phyloP scores from a whole-genome alignment of 2,329 filamentous ascomycete genomes.

The Paraphoma sp. region DNA sequence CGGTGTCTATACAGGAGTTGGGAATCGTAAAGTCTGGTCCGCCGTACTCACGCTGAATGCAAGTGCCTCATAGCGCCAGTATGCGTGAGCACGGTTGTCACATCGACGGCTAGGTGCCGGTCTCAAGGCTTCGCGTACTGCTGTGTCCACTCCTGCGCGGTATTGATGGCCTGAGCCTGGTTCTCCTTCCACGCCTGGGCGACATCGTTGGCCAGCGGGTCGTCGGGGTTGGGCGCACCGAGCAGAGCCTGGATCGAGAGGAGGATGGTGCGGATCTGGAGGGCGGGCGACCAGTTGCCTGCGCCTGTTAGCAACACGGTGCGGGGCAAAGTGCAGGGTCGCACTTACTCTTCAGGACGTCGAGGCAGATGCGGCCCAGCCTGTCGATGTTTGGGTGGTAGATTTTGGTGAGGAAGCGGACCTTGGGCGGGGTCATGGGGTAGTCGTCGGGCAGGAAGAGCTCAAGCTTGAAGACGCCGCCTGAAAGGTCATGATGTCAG shows the following conservation, averaged over 20 bases:
- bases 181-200: slow-evolving; percentile 98
- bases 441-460: slow-evolving; percentile 98
- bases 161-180: slow-evolving; percentile 88
- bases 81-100: background rate
- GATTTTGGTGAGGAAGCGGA: slow-evolving; percentile 97
- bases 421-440: slow-evolving; percentile 98
- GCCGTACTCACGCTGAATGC: background rate
- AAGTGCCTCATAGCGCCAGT: background rate
- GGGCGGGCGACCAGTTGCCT: slow-evolving; percentile 99
- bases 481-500: slow-evolving; percentile 46
- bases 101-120: background rate
- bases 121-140: slow-evolving; percentile 67
- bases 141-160: slow-evolving; percentile 89
- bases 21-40: background rate
- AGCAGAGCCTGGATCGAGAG: slow-evolving; percentile 97
- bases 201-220: slow-evolving; percentile 97
- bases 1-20: background rate
- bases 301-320: slow-evolving; percentile 6
- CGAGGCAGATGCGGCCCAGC: slow-evolving; percentile 93
- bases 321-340: background rate
- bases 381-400: slow-evolving; percentile 99
- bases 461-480: slow-evolving; percentile 93
- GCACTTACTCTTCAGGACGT: slow-evolving; percentile 89
- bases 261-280: slow-evolving; percentile 98
- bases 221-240: slow-evolving; percentile 95